phyloP scores from a whole-genome alignment of 768 basidiomycete species.

The Pleurotus salmoneostramineus region DNA sequence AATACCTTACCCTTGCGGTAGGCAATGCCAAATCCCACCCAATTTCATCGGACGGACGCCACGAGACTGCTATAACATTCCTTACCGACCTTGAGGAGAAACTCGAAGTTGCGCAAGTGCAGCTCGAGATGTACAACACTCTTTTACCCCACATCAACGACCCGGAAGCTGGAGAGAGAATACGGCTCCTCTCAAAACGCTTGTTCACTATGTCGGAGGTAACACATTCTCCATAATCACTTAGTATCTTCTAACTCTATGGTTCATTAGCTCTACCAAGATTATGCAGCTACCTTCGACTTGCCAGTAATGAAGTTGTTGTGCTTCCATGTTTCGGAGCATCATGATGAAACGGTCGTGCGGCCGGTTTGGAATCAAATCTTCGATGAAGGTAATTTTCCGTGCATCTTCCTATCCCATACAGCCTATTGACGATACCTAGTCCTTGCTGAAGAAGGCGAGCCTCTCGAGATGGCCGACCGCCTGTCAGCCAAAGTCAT shows the following conservation, averaged over 20 bases:
- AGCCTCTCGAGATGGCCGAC: constrained; percentile 57
- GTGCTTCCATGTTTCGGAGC: constrained; percentile 91
- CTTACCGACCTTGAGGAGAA: constrained; percentile 95
- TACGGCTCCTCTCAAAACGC: constrained; percentile 51
- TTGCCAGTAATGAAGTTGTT: constrained; percentile 81
- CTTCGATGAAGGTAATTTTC: constrained; percentile 66
- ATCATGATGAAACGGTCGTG: constrained; percentile 79
- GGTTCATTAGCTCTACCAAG: constrained; percentile 69
- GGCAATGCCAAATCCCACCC: constrained; percentile 96
- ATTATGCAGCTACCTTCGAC: constrained; percentile 85
- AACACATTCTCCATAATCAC: constrained; percentile 13
- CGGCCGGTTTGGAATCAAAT: constrained; percentile 88
- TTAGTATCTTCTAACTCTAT: constrained; percentile 3
- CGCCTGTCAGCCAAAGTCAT: constrained; percentile 60
- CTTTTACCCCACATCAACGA: constrained; percentile 60
- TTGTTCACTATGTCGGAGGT: constrained; percentile 87
- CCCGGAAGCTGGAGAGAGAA: constrained; percentile 59
- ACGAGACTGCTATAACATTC: constrained; percentile 92
- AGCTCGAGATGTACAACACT: constrained; percentile 82
- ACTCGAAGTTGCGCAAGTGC: constrained; percentile 94
- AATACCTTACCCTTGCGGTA: constrained; percentile 91
- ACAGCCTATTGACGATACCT: background rate
- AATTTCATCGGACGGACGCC: constrained; percentile 67
- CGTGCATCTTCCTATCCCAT: background rate
- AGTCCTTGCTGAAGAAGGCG: constrained; percentile 50